phyloP scores from a whole-genome alignment of 257 asterid species.

The Handroanthus guayacan region DNA sequence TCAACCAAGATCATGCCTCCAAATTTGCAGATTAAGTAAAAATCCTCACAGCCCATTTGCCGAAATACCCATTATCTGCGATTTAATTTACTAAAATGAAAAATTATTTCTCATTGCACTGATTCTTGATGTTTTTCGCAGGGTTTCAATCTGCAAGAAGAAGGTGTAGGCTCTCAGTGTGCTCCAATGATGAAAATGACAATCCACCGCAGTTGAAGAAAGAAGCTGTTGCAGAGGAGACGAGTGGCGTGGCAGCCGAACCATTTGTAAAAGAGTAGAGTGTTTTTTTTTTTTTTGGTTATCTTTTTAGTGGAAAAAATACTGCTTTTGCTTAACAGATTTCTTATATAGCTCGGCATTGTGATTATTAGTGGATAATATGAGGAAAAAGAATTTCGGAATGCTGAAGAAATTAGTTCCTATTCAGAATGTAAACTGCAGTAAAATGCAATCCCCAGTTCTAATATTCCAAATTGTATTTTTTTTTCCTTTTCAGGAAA shows the following conservation, averaged over 20 bases:
- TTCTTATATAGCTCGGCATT: not conserved
- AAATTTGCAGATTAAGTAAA: constrained; percentile 43
- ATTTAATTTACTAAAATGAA: not conserved
- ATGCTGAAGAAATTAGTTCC: not conserved
- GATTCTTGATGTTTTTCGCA: constrained; percentile 28
- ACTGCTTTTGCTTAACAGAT: not conserved
- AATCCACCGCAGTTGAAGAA: constrained; percentile 33
- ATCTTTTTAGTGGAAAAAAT: not conserved
- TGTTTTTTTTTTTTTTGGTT: not conserved
- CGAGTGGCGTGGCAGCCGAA: constrained; percentile 32
- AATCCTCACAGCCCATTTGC: constrained; percentile 25
- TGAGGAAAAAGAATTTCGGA: not conserved
- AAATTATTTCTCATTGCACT: constrained; percentile 2
- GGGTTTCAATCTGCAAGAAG: constrained; percentile 43
- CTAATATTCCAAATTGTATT: not conserved
- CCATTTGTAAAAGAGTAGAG: constrained; percentile 43
- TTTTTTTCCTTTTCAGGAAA: not conserved
- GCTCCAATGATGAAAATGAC: constrained; percentile 35
- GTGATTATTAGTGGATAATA: not conserved
- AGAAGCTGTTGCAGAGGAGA: constrained; percentile 38
- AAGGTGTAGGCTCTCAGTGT: constrained; percentile 29
- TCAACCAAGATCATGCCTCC: constrained; percentile 43
- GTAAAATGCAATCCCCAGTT: not conserved
- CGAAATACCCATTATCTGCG: not conserved
- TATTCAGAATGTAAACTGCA: not conserved